Evolutionary conservation across 306 rosid species (phyloP).

Genomic region (Cucumis sativus): DNA sequence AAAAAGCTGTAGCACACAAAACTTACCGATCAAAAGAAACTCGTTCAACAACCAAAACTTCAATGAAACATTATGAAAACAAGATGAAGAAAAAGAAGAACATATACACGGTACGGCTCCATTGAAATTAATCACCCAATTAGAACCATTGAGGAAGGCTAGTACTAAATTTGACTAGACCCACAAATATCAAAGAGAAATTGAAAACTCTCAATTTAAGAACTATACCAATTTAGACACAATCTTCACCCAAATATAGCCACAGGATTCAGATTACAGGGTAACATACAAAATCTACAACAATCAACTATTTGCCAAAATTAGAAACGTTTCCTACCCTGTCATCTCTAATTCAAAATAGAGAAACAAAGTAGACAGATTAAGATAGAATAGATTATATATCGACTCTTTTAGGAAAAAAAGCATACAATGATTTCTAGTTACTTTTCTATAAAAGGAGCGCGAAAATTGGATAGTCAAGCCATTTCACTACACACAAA

Average conservation of each 20-base stretch:
- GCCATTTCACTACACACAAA: not conserved
- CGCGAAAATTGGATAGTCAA: not conserved
- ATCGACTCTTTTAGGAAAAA: not conserved
- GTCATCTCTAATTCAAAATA: not conserved
- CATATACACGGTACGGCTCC: not conserved
- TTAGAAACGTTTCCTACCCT: not conserved
- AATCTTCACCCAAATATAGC: not conserved
- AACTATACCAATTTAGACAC: constrained; percentile 3
- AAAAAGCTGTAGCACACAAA: not conserved
- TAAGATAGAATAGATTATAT: not conserved
- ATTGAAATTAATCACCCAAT: not conserved
- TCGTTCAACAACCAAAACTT: not conserved
- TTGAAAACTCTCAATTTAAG: not conserved
- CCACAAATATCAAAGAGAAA: not conserved
- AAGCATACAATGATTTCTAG: not conserved
- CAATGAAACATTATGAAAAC: not conserved
- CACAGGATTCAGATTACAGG: not conserved
- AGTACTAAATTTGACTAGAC: constrained; percentile 7
- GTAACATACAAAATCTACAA: not conserved
- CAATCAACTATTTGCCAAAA: not conserved
- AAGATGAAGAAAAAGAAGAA: not conserved
- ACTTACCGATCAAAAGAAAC: not conserved
- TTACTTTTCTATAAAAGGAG: not conserved
- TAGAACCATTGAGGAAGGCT: not conserved
- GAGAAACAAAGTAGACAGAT: not conserved